A percentile compares a stretch with the other conserved stretches of the same genome.
Conservation (phyloP, 2,329 filamentous ascomycete species). For the Apiospora arundinis region DNA sequence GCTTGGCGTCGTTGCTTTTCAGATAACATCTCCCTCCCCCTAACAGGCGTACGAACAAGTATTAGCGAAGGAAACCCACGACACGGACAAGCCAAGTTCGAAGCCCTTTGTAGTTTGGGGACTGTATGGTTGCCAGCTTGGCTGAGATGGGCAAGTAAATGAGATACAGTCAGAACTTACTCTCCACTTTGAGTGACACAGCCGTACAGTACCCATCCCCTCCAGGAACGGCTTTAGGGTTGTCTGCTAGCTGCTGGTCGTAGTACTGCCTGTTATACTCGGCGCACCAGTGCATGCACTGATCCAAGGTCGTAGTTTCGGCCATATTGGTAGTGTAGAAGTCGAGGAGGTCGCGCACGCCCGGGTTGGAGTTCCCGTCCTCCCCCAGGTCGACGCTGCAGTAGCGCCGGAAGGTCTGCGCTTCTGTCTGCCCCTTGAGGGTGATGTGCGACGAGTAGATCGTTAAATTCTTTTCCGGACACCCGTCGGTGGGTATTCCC, state of each 20-base stretch:
- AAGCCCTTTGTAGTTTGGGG: too few relatives aligned
- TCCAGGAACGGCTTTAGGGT: too few relatives aligned
- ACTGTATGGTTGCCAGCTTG: too few relatives aligned
- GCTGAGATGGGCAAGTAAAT: too few relatives aligned
- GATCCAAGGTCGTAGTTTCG: not conserved
- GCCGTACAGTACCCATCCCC: too few relatives aligned
- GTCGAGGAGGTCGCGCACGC: conserved; percentile 29
- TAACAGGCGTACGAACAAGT: not conserved
- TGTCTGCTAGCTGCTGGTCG: too few relatives aligned
- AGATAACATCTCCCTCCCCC: not conserved
- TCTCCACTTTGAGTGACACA: too few relatives aligned
- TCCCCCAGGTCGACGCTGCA: conserved; percentile 35
- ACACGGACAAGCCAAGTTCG: not conserved
- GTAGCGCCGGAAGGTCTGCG: conserved; percentile 34
- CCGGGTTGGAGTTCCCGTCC: conserved; percentile 14
- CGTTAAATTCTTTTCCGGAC: conserved; percentile 30
- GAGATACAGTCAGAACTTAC: not conserved
- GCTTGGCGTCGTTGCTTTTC: not conserved
- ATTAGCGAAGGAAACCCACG: not conserved
- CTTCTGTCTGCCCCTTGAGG: conserved; percentile 24
- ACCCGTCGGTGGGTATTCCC: not conserved
- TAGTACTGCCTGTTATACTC: not conserved
- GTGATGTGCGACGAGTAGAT: conserved; percentile 34
- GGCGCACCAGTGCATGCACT: not conserved
- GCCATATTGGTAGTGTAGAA: not conserved